phyloP scores from a whole-genome alignment of 2,329 filamentous ascomycete species.

The Pestalotiopsis sp. region DNA sequence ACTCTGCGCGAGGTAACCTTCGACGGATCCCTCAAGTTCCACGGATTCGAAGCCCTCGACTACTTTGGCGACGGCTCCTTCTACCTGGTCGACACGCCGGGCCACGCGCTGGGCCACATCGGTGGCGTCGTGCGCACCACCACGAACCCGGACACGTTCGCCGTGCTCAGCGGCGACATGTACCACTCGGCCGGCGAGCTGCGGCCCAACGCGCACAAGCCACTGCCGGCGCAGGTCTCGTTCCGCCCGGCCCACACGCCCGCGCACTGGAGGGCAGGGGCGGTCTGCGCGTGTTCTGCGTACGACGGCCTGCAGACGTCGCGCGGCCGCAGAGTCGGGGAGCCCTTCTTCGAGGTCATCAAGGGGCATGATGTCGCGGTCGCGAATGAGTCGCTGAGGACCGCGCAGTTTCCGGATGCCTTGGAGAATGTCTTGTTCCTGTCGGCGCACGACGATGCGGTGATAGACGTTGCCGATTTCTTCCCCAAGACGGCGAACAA shows the following conservation, averaged over 20 bases:
- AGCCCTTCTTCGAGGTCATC: background rate
- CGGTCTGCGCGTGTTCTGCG: constrained; percentile 36
- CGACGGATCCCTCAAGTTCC: constrained; percentile 15
- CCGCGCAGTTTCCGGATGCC: constrained; percentile 18
- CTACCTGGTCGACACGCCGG: constrained; percentile 54
- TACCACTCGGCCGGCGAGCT: constrained; percentile 42
- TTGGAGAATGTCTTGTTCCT: constrained; percentile 23
- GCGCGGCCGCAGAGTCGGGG: background rate
- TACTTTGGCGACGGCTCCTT: constrained; percentile 58
- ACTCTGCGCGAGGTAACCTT: constrained; percentile 25
- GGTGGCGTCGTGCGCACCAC: constrained; percentile 47
- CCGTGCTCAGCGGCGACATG: constrained; percentile 50
- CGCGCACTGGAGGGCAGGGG: constrained; percentile 44
- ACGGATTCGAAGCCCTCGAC: constrained; percentile 41
- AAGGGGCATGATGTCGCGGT: background rate
- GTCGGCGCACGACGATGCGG: constrained; percentile 24
- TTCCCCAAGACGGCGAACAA: constrained; percentile 23
- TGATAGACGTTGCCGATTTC: constrained; percentile 18
- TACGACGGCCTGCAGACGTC: background rate
- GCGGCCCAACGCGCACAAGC: constrained; percentile 33
- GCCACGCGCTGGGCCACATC: constrained; percentile 52
- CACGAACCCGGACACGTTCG: constrained; percentile 36
- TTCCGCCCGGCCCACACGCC: constrained; percentile 38
- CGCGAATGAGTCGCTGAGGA: background rate
- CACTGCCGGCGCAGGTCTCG: constrained; percentile 25